Percentiles rank a stretch among this genome's conserved stretches.
Conservation (phyloP, 345 rosid genomes). For the Odontarrhena argentea region DNA sequence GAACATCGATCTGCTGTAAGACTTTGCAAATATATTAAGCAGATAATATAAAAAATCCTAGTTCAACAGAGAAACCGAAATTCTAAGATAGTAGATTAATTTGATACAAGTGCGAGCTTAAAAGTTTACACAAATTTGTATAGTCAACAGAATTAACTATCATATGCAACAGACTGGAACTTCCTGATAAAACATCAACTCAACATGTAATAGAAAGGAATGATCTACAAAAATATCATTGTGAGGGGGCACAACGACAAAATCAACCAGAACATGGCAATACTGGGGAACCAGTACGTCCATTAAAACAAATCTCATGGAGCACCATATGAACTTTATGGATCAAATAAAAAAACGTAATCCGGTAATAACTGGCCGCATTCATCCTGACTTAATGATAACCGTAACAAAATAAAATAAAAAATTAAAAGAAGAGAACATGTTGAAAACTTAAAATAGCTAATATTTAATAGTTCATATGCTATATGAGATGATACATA, state of each 20-base stretch:
- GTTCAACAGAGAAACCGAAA: not conserved
- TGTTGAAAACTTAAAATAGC: not conserved
- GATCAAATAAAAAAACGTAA: not conserved
- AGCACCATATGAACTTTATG: slow-evolving; percentile 11
- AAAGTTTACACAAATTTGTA: slow-evolving; percentile 8
- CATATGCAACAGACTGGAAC: slow-evolving; percentile 1
- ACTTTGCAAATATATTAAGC: not conserved
- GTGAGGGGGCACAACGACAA: not conserved
- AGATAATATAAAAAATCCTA: too few relatives aligned
- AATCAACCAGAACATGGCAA: slow-evolving; percentile 4
- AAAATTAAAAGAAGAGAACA: not conserved
- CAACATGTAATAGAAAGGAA: slow-evolving; percentile 3
- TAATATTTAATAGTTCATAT: not conserved
- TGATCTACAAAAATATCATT: not conserved
- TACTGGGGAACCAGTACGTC: not conserved
- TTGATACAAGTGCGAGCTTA: slow-evolving; percentile 12
- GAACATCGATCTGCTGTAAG: not conserved
- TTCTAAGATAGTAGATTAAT: not conserved
- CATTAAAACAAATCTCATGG: slow-evolving; percentile 15
- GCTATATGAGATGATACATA: slow-evolving; percentile 40
- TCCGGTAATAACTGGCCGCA: slow-evolving; percentile 5
- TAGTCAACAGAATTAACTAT: slow-evolving; percentile 4
- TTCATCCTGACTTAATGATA: not conserved
- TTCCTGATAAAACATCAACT: slow-evolving; percentile 11
- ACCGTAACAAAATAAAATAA: not conserved